Conservation (phyloP, 2,329 filamentous ascomycete species). For the Alternaria longipes region DNA sequence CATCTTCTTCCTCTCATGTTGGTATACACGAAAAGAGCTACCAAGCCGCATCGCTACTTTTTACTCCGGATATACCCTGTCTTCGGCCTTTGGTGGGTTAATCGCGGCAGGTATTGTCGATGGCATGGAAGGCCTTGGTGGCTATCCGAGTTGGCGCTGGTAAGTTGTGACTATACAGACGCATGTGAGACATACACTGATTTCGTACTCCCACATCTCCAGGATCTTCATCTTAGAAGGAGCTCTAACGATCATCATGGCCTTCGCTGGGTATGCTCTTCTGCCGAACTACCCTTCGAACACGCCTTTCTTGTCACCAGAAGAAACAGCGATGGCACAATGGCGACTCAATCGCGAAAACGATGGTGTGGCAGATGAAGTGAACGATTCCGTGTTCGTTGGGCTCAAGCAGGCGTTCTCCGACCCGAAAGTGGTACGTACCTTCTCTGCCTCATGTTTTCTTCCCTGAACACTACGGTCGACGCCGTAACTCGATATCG, state of each 20-base stretch:
- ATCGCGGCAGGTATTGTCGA: constrained; percentile 60
- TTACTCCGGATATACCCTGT: constrained; percentile 64
- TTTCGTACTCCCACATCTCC: background rate
- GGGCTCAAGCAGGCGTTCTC: constrained; percentile 60
- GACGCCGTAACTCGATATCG: too few species aligned
- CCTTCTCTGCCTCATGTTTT: background rate
- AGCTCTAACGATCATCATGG: constrained; percentile 28
- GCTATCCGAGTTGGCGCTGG: constrained; percentile 37
- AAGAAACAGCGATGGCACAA: constrained; percentile 32
- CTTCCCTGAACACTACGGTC: too few species aligned
- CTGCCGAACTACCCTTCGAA: constrained; percentile 62
- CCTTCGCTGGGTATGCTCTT: constrained; percentile 53
- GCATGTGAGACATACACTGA: background rate
- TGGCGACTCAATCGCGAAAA: constrained; percentile 34
- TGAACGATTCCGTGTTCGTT: constrained; percentile 23
- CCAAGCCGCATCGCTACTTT: constrained; percentile 65
- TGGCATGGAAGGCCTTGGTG: constrained; percentile 43
- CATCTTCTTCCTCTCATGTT: constrained; percentile 36
- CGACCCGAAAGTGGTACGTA: constrained; percentile 56
- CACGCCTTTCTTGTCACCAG: constrained; percentile 52
- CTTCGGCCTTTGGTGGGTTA: constrained; percentile 62
- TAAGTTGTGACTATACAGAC: background rate
- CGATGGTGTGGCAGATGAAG: constrained; percentile 28
- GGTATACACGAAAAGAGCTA: constrained; percentile 51
- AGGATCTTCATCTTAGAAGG: constrained; percentile 33